Conservation (phyloP, 2,329 filamentous ascomycete genomes). For the Elsinoe arachidis region DNA sequence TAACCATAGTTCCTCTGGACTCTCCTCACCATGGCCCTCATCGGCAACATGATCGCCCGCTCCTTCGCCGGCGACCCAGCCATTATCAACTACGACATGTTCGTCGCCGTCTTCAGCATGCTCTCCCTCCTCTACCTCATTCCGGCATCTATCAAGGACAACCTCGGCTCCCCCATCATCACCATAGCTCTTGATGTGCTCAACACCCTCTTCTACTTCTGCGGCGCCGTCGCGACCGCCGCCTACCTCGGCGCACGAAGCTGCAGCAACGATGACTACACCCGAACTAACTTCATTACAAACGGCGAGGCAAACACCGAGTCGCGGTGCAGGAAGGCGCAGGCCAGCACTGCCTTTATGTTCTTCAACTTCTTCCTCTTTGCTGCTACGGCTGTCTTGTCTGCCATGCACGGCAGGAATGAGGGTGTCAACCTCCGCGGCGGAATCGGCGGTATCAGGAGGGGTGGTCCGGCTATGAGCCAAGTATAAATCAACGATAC, state of each 20-base stretch:
- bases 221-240: conserved; percentile 60
- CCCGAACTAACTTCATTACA: conserved; percentile 32
- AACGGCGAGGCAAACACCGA: conserved; percentile 44
- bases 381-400: conserved; percentile 45
- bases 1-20: conserved; percentile 48
- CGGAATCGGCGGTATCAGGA: conserved; percentile 36
- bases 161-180: conserved; percentile 43
- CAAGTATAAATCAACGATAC: conserved; percentile 40
- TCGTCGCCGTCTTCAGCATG: conserved; percentile 59
- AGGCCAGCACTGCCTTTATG: conserved; percentile 66
- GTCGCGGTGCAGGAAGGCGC: conserved; percentile 65
- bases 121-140: conserved; percentile 56
- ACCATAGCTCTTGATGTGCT: conserved; percentile 50
- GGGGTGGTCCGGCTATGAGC: conserved; percentile 44
- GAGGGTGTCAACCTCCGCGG: conserved; percentile 40
- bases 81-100: conserved; percentile 57
- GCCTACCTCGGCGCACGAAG: conserved; percentile 60
- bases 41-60: conserved; percentile 54
- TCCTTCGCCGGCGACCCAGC: conserved; percentile 46
- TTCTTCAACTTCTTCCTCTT: conserved; percentile 68
- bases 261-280: conserved; percentile 50
- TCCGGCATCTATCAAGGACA: conserved; percentile 46
- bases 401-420: conserved; percentile 47
- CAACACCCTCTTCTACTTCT: conserved; percentile 60
- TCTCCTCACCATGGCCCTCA: conserved; percentile 51